These are phyloP conservation scores for Leccinum arenicola DNA, from an alignment of 768 basidiomycete genomes.

Conservation along the genomic window DNA sequence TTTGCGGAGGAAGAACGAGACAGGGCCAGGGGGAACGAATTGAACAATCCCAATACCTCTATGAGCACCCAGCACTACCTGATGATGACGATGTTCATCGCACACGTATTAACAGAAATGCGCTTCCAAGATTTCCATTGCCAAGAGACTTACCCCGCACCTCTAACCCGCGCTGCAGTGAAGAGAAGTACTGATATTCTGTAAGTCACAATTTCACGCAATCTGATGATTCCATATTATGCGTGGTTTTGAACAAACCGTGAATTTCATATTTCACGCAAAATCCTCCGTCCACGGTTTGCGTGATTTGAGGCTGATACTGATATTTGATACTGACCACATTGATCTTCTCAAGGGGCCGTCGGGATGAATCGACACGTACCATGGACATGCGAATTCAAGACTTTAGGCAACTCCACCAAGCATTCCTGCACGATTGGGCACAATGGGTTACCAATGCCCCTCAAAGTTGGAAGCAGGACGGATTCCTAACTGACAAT, in stretches of 20 bases:
- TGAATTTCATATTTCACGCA: too few species aligned
- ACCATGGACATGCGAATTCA: not conserved
- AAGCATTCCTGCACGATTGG: not conserved
- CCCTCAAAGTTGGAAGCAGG: not conserved
- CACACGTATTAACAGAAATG: not conserved
- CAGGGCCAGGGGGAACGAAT: too few species aligned
- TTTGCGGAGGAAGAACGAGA: not conserved
- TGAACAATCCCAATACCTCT: not conserved
- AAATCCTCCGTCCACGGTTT: too few species aligned
- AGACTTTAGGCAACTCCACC: not conserved
- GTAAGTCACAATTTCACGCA: not conserved
- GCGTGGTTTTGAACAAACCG: too few species aligned
- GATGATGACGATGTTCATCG: not conserved
- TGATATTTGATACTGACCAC: too few species aligned
- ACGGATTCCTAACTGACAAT: not conserved
- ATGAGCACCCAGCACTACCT: not conserved
- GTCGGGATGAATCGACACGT: not conserved
- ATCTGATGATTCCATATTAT: not conserved
- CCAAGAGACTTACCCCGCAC: not conserved
- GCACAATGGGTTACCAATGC: not conserved
- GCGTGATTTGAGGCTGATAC: too few species aligned
- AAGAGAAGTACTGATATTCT: not conserved
- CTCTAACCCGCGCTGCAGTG: not conserved
- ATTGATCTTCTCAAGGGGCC: too few species aligned
- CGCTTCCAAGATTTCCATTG: not conserved